Evolutionary conservation across 768 basidiomycete genomes (phyloP), one percentile per base, ranked within the genome.

Genomic region (Mrakia gelida): DNA sequence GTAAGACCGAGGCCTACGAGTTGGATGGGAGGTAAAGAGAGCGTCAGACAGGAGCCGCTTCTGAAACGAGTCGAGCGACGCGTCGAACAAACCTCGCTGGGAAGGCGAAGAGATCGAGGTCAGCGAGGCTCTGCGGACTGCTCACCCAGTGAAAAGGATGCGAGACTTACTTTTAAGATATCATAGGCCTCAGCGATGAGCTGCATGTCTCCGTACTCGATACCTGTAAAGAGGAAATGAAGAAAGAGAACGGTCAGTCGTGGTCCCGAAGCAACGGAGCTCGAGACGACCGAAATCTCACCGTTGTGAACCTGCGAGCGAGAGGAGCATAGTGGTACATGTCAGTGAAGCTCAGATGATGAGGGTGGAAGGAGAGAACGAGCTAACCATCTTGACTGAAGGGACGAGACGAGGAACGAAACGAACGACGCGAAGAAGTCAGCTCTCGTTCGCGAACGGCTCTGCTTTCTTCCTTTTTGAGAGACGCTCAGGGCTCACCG

Each of bases 181-280:
- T 98, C 96, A 85, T 99, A 99, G 8, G 94, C 95, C 86, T 99
- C 97, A 79, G 94, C 93, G 81, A 99, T 98, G 84, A 98, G 88
- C 85, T 98, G 96, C 97, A 99, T 99, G 87, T 99, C 97, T 82
- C 93, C 95, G 84, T 98, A 98, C 86, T 99, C 97, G 85, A 99
- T 99, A 87, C 96, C 73, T 75, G 73, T 30, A 11, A 7, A n/a
- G 28, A 16, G 1, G 1, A 16, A 52, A n/a, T n/a, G n/a, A 16
- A 52, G 15, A 52, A 9, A 52, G 15, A 21, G 4, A 13, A 10
- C 15, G 49, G 59, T 21, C 9, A 11, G 52, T 32, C 11, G 32
- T 4, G 7, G 38, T 9, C 15, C 21, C 18, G 18, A 52, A 49
- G 7, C 45, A 13, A 49, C 8, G 2, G 18, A 21, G 49, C 49